Evolutionary conservation across 1,139 yeast genomes (phyloP), one percentile per base, ranked within the genome.

Genomic region (Geotrichum fermentans): DNA sequence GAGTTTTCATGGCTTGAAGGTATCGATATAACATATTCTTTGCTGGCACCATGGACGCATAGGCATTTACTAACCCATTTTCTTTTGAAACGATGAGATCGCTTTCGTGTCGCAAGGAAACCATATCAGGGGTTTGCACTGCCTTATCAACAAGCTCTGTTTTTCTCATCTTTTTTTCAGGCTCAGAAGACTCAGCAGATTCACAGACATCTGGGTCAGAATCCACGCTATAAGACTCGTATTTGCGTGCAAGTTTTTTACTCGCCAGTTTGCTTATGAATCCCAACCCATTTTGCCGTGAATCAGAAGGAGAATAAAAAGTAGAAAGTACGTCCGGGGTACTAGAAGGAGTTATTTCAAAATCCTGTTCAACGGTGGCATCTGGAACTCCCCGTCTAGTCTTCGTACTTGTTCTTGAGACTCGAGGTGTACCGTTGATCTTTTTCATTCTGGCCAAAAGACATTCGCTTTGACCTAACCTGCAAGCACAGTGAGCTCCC

Each of bases 401-500:
- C 38, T 52, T 52, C 8, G 52, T 44, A n/a, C 55, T 46, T 11
- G 49, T 50, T 21, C 55, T 36, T 13, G 55, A 47, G 22, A 42
- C 43, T 32, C 55, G 37, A 3, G 54, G 52, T n/a, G 45, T 40
- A 6, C 55, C 55, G 34, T 47, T 40, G 7, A 47, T 55, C 29
- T 51, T 52, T 34, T 55, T 57, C 65, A 63, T 61, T 30, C 48
- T 45, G 3, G 43, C 49, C 37, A 64, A 30, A 4, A 60, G 47
- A 44, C 67, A 64, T n/a, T 62, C 62, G 21, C 43, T 32, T 2
- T 56, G 32, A 8, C 55, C 50, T n/a, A 69, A 63, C 14, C 72
- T 71, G 21, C 84, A 79, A 1, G 83, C 87, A 65, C 96, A 87
- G 20, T 86, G 95, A 77, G 60, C 82, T 75, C 48, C 82, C 73